A percentile compares a stretch with the other conserved stretches of the same genome.
Evolutionary conservation across 129 eudicot species (phyloP).

Genomic region (Erigeron canadensis): DNA sequence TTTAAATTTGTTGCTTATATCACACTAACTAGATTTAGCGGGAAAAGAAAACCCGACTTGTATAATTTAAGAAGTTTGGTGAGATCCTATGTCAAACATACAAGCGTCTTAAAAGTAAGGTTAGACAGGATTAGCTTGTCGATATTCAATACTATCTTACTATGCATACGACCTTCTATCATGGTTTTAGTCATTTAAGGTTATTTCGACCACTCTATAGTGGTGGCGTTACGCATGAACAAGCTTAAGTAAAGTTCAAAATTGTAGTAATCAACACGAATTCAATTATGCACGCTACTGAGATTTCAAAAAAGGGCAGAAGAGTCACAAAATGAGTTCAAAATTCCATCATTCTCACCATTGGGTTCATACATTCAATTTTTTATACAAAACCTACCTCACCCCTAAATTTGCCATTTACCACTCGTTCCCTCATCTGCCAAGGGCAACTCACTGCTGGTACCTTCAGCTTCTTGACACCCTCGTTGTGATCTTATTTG

Average conservation of each 20-base stretch:
- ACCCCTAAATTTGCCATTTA: conserved; percentile 18
- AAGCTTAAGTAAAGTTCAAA: conserved; percentile 1
- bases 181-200: background rate
- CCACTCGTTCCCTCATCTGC: conserved; percentile 14
- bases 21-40: background rate
- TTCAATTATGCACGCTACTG: conserved; percentile 25
- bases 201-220: background rate
- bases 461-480: conserved; percentile 1
- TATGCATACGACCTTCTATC: background rate
- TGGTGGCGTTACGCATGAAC: conserved; percentile 6
- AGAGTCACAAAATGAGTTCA: conserved; percentile 28
- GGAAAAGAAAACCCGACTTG: background rate
- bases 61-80: background rate
- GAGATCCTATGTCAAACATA: background rate
- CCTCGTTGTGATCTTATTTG: conserved; percentile 25
- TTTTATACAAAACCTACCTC: conserved; percentile 36
- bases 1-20: background rate
- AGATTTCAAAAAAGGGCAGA: conserved; percentile 23
- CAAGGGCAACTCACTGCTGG: background rate
- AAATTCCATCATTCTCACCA: conserved; percentile 32
- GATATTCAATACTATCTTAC: background rate
- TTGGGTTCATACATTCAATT: conserved; percentile 19
- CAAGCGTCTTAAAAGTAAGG: background rate
- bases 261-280: conserved; percentile 9
- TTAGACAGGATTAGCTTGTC: background rate